These are phyloP conservation scores for Lineolata rhizophorae DNA, from an alignment of 495 filamentous ascomycete species.

Conservation along the genomic window DNA sequence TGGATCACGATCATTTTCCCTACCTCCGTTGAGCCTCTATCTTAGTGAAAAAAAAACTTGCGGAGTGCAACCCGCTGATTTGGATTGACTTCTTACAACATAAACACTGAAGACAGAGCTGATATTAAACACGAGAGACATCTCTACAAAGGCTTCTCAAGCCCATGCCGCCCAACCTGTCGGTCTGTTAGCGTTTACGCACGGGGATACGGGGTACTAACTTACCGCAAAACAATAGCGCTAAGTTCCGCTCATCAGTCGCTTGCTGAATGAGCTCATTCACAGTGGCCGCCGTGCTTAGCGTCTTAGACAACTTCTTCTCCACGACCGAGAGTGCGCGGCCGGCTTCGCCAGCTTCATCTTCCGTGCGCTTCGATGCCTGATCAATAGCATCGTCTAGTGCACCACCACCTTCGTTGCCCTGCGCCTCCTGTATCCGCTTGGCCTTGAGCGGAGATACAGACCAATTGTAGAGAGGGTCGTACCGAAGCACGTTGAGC, in stretches of 20 bases:
- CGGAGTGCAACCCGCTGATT: too few species aligned
- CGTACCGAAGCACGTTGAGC: conserved; percentile 83
- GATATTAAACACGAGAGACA: too few species aligned
- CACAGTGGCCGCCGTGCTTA: conserved; percentile 86
- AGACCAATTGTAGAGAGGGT: conserved; percentile 89
- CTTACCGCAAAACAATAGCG: conserved; percentile 61
- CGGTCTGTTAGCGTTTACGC: too few species aligned
- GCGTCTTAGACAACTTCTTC: conserved; percentile 80
- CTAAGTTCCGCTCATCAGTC: conserved; percentile 78
- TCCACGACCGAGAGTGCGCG: conserved; percentile 76
- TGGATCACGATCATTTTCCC: too few species aligned
- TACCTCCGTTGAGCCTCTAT: too few species aligned
- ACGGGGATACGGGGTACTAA: too few species aligned
- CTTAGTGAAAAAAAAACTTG: too few species aligned
- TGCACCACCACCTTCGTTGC: conserved; percentile 27
- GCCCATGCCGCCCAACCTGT: too few species aligned
- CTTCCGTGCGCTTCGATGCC: conserved; percentile 24
- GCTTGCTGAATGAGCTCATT: conserved; percentile 95
- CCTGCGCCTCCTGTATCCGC: conserved; percentile 43
- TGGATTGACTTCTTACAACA: too few species aligned
- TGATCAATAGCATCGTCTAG: conserved; percentile 6
- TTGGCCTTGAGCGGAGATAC: conserved; percentile 74
- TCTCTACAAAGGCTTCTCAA: too few species aligned
- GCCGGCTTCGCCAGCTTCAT: conserved; percentile 76
- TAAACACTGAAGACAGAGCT: too few species aligned